Conservation (phyloP, 148 eudicot genomes). For the Camellia lanceoleosa region DNA sequence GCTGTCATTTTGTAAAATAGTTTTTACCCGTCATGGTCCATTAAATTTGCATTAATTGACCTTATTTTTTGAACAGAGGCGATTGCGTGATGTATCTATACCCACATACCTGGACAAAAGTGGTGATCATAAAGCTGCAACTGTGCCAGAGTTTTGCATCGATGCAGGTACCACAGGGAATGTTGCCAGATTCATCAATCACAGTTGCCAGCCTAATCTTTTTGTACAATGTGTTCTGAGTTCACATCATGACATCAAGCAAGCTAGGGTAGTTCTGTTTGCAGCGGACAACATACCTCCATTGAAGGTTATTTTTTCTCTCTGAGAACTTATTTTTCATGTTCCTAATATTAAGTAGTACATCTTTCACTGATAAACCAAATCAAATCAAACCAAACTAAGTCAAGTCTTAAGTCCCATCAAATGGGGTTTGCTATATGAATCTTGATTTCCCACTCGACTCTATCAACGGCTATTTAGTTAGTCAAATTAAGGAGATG, state of each 20-base stretch:
- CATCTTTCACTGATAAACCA: neutral
- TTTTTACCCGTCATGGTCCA: neutral
- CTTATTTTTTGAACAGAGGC: conserved; percentile 38
- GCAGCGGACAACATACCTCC: conserved; percentile 82
- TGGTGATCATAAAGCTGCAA: conserved; percentile 36
- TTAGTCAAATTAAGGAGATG: no score
- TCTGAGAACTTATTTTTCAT: neutral
- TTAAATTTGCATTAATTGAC: neutral
- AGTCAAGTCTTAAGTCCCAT: no score
- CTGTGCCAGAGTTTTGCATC: conserved; percentile 57
- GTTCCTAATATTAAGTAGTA: neutral
- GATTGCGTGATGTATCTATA: conserved; percentile 47
- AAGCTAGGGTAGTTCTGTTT: conserved; percentile 65
- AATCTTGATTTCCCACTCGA: no score
- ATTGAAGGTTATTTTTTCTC: conserved; percentile 41
- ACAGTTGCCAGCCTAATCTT: conserved; percentile 78
- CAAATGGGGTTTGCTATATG: no score
- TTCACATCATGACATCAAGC: conserved; percentile 52
- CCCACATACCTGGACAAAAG: conserved; percentile 31
- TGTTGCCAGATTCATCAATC: conserved; percentile 69
- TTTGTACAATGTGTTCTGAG: conserved; percentile 79
- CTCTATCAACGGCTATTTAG: no score
- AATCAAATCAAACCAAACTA: no score
- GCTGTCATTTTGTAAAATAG: neutral
- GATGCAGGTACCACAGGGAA: conserved; percentile 67